These are phyloP conservation scores for Otatea glauca DNA, from an alignment of 176 grass and related monocot genomes.

Conservation along the genomic window DNA sequence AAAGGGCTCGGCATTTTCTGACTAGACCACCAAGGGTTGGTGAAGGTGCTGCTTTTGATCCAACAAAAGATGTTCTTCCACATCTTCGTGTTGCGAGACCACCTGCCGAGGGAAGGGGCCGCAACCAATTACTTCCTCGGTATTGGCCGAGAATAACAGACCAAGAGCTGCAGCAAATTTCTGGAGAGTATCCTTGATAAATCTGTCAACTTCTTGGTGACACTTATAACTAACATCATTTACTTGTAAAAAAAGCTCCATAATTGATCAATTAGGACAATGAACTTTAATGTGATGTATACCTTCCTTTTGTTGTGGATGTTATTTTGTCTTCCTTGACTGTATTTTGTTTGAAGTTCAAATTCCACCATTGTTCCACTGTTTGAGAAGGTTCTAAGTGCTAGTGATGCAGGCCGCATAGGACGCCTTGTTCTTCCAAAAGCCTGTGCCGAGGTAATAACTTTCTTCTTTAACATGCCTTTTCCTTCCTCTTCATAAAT, in stretches of 20 bases:
- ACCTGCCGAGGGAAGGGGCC: conserved; percentile 84
- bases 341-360: conserved; percentile 59
- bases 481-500: conserved; percentile 16
- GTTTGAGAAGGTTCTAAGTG: conserved; percentile 99
- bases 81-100: conserved; percentile 96
- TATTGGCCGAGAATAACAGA: conserved; percentile 99
- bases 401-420: conserved; percentile 97
- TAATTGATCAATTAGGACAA: conserved; percentile 1
- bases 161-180: conserved; percentile 99
- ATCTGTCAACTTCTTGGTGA: conserved; percentile 20
- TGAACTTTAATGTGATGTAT: background rate
- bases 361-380: conserved; percentile 97
- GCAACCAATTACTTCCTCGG: conserved; percentile 93
- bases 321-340: conserved; percentile 65
- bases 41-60: conserved; percentile 61
- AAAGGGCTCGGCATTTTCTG: conserved; percentile 71
- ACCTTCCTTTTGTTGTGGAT: conserved; percentile 1
- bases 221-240: conserved; percentile 8
- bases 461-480: conserved; percentile 26
- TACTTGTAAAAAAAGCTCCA: conserved; percentile 1
- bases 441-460: conserved; percentile 95
- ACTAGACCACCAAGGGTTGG: conserved; percentile 62
- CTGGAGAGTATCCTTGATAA: conserved; percentile 95
- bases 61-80: conserved; percentile 71
- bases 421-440: conserved; percentile 99